These are phyloP conservation scores for Dryas alaskensis DNA, from an alignment of 306 rosid species.

Conservation along the genomic window DNA sequence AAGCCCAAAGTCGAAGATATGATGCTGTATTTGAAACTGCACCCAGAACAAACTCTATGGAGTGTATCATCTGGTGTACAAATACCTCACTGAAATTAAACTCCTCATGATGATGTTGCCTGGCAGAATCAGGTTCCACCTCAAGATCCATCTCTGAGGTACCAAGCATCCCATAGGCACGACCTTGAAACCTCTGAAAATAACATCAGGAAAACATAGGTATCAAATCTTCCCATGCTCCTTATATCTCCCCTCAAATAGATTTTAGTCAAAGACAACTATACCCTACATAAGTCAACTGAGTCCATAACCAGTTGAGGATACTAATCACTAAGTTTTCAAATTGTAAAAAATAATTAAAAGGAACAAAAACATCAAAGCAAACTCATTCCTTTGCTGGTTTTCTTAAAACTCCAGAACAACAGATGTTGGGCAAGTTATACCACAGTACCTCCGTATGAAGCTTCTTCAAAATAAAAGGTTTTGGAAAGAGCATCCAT, in stretches of 20 bases:
- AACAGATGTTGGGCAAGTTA: slow-evolving; percentile 21
- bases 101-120: slow-evolving; percentile 81
- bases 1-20: slow-evolving; percentile 99
- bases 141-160: slow-evolving; percentile 85
- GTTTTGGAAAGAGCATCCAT: slow-evolving; percentile 99
- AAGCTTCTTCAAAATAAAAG: slow-evolving; percentile 85
- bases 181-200: slow-evolving; percentile 95
- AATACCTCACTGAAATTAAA: slow-evolving; percentile 94
- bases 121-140: slow-evolving; percentile 83
- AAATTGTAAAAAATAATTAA: neutral
- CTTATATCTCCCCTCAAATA: slow-evolving; percentile 18
- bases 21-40: slow-evolving; percentile 99
- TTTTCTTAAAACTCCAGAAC: slow-evolving; percentile 7
- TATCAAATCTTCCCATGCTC: slow-evolving; percentile 27
- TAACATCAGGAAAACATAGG: slow-evolving; percentile 27
- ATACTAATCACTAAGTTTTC: neutral
- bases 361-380: neutral
- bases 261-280: slow-evolving; percentile 19
- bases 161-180: slow-evolving; percentile 77
- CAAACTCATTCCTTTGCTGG: slow-evolving; percentile 10
- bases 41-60: slow-evolving; percentile 96
- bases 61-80: slow-evolving; percentile 99
- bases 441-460: slow-evolving; percentile 65
- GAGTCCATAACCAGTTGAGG: slow-evolving; percentile 14
- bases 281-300: slow-evolving; percentile 12